Conservation (phyloP, 2,329 filamentous ascomycete genomes). For the Mariannaea elegans region DNA sequence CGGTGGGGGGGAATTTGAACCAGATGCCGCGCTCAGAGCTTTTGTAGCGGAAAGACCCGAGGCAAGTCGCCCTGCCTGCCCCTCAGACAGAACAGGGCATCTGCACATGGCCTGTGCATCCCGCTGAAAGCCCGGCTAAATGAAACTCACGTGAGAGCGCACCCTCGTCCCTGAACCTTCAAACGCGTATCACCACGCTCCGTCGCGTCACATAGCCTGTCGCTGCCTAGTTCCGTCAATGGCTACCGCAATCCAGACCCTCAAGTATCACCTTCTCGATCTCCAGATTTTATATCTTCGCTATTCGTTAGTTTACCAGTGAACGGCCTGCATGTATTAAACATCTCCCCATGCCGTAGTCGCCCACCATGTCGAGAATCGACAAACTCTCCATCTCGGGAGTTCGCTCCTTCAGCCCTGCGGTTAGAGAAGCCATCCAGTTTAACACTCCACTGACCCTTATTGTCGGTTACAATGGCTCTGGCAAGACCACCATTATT, state of each 20-base stretch:
- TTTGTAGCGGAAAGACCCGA: no score
- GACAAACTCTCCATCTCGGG: conserved; percentile 89
- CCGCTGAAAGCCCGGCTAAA: conserved; percentile 8
- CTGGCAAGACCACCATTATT: conserved; percentile 98
- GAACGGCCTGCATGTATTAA: background rate
- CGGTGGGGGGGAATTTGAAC: no score
- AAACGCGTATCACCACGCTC: conserved; percentile 1
- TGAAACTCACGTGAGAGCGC: conserved; percentile 16
- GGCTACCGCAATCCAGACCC: background rate
- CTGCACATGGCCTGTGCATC: background rate
- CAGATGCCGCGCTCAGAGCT: no score
- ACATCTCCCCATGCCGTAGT: conserved; percentile 22
- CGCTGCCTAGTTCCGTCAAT: conserved; percentile 4
- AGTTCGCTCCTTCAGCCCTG: conserved; percentile 84
- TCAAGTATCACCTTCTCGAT: background rate
- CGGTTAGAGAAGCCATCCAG: conserved; percentile 78
- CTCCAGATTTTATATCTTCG: background rate
- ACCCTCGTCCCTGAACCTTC: conserved; percentile 4
- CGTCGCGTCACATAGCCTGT: conserved; percentile 8
- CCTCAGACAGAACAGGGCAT: background rate
- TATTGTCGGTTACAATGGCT: conserved; percentile 97
- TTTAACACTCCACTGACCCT: conserved; percentile 93
- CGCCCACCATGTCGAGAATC: conserved; percentile 74
- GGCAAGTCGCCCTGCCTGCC: no score
- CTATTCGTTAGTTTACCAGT: background rate